Conservation (phyloP, 768 basidiomycete species). For the Tylopilus plumbeoviolaceoides region DNA sequence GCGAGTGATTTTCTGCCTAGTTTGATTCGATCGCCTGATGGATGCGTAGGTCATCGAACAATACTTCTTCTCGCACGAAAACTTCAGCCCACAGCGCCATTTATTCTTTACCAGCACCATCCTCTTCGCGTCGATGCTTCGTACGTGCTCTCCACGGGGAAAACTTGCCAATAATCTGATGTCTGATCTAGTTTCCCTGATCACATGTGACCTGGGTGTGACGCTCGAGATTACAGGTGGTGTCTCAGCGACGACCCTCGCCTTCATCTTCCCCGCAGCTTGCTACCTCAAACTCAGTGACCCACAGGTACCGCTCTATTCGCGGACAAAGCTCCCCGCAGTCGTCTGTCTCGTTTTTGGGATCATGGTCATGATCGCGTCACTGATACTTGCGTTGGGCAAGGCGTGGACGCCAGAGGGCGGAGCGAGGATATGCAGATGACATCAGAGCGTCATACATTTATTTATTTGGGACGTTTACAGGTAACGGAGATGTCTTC, state of each 20-base stretch:
- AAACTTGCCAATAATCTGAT: background rate
- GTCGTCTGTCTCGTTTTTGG: constrained; percentile 72
- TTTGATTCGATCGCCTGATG: constrained; percentile 1
- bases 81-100: constrained; percentile 80
- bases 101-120: constrained; percentile 87
- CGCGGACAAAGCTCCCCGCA: constrained; percentile 73
- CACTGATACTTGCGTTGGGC: constrained; percentile 67
- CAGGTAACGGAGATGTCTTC: constrained; percentile 3
- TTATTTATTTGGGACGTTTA: constrained; percentile 17
- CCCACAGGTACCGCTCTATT: constrained; percentile 55
- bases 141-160: constrained; percentile 40
- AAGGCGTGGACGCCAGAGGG: constrained; percentile 78
- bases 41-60: constrained; percentile 80
- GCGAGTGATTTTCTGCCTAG: constrained; percentile 34
- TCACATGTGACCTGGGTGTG: constrained; percentile 96
- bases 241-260: constrained; percentile 85
- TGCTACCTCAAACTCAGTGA: constrained; percentile 79
- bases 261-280: constrained; percentile 87
- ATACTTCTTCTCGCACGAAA: constrained; percentile 88
- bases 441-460: constrained; percentile 25
- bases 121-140: constrained; percentile 74
- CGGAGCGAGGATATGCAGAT: constrained; percentile 68
- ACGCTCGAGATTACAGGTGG: constrained; percentile 99
- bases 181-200: constrained; percentile 64
- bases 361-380: constrained; percentile 68